Evolutionary conservation across 2,329 filamentous ascomycete species (phyloP), one percentile per base, ranked within the genome.

Genomic region (Periconia sp.): DNA sequence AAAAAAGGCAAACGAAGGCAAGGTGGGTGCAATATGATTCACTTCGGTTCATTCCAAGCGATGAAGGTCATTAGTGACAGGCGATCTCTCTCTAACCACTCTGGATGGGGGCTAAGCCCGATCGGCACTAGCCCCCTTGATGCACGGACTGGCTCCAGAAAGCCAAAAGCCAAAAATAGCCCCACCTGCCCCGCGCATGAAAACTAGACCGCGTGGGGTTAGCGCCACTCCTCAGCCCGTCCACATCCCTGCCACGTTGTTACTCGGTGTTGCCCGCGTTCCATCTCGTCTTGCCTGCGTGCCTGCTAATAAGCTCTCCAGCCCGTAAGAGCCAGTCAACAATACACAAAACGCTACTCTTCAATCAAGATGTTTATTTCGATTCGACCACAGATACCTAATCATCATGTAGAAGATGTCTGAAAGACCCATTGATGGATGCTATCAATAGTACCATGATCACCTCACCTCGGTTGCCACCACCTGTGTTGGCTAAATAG

Each of bases 131-230:
- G 23, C 23, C 23, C 23, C 8, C 33, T 37, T 11, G 10, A n/a
- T 11, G 33, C 33, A 37, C 33, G 60, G 61, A 55, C 57, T 49
- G 48, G 55, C 33, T 5, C 11, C 6, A 13, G 33, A 37, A 37
- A 37, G 33, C 13, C 33, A 37, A 37, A 37, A 37, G 23, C 59
- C 61, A 66, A 66, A 65, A 66, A 67, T 71, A 68, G 66, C 49
- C 41, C 49, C 17, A 27, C 31, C 44, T 31, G 43, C 48, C 18
- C 47, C 41, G 20, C 23, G 23, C 23, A 8, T 27, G 23, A 5
- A 27, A 3, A 5, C 23, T 27, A 37, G 33, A 13, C 33, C 33
- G 15, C 15, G 10, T 37, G 33, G 6, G 33, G 33, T 11, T 37
- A 37, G 33, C 33, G 33, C 3, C 3, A 27, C 3, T 37, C 33